Conservation (phyloP, 306 rosid species). For the Prunus salicina region DNA sequence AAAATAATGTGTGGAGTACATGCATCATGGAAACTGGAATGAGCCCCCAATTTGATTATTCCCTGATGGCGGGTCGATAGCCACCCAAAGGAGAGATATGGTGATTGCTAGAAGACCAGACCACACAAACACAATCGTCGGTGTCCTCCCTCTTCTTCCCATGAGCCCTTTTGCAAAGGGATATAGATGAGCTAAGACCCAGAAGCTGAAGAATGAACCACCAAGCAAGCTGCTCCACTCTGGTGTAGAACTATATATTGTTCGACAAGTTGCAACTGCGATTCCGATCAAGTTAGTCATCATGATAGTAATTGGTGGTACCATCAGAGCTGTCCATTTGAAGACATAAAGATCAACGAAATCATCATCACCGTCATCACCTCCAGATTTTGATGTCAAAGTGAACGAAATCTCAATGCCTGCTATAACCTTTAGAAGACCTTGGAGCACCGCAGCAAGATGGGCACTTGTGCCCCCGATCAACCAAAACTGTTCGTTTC, state of each 20-base stretch:
- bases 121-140: constrained; percentile 76
- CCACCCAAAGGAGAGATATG: constrained; percentile 78
- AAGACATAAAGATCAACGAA: constrained; percentile 52
- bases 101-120: constrained; percentile 69
- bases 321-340: constrained; percentile 69
- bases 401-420: constrained; percentile 82
- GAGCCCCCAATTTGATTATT: constrained; percentile 61
- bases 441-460: constrained; percentile 73
- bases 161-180: constrained; percentile 79
- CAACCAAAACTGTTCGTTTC: constrained; percentile 82
- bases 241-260: constrained; percentile 47
- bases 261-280: constrained; percentile 48
- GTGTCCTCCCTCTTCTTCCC: constrained; percentile 74
- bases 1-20: background rate
- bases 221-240: constrained; percentile 66
- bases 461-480: constrained; percentile 91
- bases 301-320: constrained; percentile 70
- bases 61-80: constrained; percentile 61
- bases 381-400: constrained; percentile 61
- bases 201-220: constrained; percentile 72
- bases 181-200: constrained; percentile 73
- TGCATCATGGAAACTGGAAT: constrained; percentile 55
- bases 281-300: constrained; percentile 62
- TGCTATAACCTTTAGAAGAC: constrained; percentile 64
- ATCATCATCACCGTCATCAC: constrained; percentile 61